Conservation (phyloP, 768 basidiomycete genomes). For the Royoungia palumana region DNA sequence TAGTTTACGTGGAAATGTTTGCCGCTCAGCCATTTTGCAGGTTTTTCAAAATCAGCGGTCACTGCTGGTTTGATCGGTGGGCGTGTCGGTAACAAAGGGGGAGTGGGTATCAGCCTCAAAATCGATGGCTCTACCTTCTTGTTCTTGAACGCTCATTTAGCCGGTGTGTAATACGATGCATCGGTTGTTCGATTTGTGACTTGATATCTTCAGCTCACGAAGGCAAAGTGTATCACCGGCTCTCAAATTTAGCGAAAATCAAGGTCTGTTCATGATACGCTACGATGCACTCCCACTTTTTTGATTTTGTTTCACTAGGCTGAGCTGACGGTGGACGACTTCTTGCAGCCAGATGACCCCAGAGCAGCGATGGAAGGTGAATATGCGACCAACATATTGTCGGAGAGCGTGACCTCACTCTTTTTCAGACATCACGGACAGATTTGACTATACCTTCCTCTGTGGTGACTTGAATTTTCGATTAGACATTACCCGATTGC, state of each 20-base stretch:
- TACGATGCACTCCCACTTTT: background rate
- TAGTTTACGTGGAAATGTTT: background rate
- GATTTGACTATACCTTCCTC: constrained; percentile 85
- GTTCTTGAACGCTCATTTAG: constrained; percentile 89
- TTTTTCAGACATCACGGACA: constrained; percentile 67
- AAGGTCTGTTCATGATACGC: constrained; percentile 42
- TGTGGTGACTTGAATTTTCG: constrained; percentile 93
- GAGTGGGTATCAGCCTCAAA: constrained; percentile 86
- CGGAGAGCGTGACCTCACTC: constrained; percentile 7
- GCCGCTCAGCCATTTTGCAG: constrained; percentile 31
- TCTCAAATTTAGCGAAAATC: constrained; percentile 87
- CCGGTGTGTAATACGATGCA: constrained; percentile 45
- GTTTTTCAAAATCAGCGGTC: constrained; percentile 76
- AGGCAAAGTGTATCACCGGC: constrained; percentile 69
- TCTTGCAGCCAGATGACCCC: constrained; percentile 61
- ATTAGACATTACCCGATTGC: constrained; percentile 81
- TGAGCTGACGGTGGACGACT: constrained; percentile 78
- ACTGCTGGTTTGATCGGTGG: constrained; percentile 90
- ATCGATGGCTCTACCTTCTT: constrained; percentile 79
- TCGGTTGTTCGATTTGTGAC: background rate
- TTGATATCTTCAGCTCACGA: constrained; percentile 57
- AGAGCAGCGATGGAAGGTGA: constrained; percentile 69
- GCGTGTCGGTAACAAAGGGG: constrained; percentile 89
- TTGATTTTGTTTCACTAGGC: constrained; percentile 39
- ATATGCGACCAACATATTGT: background rate